phyloP scores from a whole-genome alignment of 1,139 yeast genomes.

The Nadsonia commutata region DNA sequence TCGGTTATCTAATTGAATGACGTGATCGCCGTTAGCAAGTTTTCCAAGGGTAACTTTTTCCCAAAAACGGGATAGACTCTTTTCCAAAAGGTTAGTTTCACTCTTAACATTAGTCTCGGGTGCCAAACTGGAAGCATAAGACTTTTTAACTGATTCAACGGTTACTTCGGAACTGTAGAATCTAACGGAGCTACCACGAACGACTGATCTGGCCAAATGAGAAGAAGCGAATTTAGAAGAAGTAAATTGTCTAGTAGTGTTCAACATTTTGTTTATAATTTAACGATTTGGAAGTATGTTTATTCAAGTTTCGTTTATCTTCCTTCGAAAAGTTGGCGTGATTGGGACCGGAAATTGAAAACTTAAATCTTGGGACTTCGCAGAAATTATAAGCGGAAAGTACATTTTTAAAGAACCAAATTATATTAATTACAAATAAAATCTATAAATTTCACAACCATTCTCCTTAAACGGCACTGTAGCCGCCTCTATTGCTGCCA shows the following conservation, averaged over 20 bases:
- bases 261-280: neutral
- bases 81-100: conserved; percentile 13
- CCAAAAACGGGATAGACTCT: conserved; percentile 74
- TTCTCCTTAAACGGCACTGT: conserved; percentile 76
- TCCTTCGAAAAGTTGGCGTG: too few relatives aligned
- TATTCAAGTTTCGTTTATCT: too few relatives aligned
- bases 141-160: neutral
- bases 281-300: too few relatives aligned
- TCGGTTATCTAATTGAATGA: conserved; percentile 56
- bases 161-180: neutral
- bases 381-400: too few relatives aligned
- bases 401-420: too few relatives aligned
- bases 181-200: neutral
- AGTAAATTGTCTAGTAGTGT: neutral
- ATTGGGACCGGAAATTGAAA: neutral
- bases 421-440: too few relatives aligned
- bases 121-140: neutral
- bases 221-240: neutral
- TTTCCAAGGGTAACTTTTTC: conserved; percentile 45
- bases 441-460: too few relatives aligned
- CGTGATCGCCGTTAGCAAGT: conserved; percentile 19
- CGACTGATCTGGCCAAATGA: neutral
- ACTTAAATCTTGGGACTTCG: neutral
- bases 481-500: conserved; percentile 70
- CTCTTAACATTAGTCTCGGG: neutral